Conservation (phyloP, 1,284 basidiomycete species). For the Bjerkandera adusta region DNA sequence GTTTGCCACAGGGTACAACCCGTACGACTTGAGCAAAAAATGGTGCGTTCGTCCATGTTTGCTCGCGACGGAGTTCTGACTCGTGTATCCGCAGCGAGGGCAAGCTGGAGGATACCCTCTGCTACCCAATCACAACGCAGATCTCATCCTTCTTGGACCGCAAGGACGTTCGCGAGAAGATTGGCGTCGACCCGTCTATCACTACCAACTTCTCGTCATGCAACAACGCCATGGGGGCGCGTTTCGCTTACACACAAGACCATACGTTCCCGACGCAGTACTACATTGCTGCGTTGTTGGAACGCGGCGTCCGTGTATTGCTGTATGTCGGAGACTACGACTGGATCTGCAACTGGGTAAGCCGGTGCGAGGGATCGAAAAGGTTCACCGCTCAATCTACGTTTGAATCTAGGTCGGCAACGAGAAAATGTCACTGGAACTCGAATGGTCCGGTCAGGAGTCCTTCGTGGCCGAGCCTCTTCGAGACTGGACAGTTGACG, state of each 20-base stretch:
- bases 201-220: conserved; percentile 48
- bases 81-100: conserved; percentile 9
- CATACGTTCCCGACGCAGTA: conserved; percentile 44
- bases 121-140: conserved; percentile 28
- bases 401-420: conserved; percentile 42
- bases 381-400: too few species aligned
- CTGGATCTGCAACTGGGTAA: conserved; percentile 74
- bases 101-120: conserved; percentile 19
- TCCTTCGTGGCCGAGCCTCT: conserved; percentile 46
- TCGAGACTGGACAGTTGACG: conserved; percentile 55
- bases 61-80: background rate
- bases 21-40: conserved; percentile 26
- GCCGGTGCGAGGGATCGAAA: too few species aligned
- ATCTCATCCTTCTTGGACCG: conserved; percentile 49
- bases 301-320: conserved; percentile 69
- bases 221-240: conserved; percentile 38
- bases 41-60: conserved; percentile 19
- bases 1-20: conserved; percentile 19
- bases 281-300: conserved; percentile 73
- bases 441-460: conserved; percentile 64
- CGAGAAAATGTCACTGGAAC: conserved; percentile 56
- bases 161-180: conserved; percentile 44
- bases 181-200: conserved; percentile 57
- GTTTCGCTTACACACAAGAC: conserved; percentile 36
- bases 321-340: conserved; percentile 78